Percentiles rank a stretch among this genome's conserved stretches.
Conservation (phyloP, 208 protist species). For the Leishmania major region DNA sequence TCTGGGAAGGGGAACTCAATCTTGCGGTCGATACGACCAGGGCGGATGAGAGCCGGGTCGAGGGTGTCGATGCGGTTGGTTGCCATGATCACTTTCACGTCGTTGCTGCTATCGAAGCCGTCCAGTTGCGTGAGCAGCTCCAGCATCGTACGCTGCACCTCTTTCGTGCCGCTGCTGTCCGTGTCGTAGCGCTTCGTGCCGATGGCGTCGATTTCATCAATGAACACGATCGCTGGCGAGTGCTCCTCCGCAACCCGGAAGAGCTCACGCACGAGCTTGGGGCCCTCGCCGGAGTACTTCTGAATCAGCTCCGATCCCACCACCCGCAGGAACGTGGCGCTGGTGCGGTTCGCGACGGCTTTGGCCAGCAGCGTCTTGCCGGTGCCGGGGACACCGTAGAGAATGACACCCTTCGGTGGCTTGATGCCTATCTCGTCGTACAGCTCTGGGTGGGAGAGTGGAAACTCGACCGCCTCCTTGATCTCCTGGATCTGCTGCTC, state of each 20-base stretch:
- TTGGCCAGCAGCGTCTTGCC: conserved; percentile 99
- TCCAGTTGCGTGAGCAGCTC: conserved; percentile 99
- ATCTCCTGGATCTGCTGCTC: conserved; percentile 99
- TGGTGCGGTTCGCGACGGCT: conserved; percentile 99
- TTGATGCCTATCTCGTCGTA: conserved; percentile 99
- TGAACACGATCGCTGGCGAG: conserved; percentile 99
- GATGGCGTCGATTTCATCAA: conserved; percentile 99
- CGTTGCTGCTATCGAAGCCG: conserved; percentile 99
- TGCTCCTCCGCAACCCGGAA: conserved; percentile 99
- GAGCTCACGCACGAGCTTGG: conserved; percentile 99
- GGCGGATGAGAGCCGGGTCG: conserved; percentile 99
- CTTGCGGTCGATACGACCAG: conserved; percentile 99
- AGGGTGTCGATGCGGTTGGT: conserved; percentile 99
- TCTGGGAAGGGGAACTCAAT: conserved; percentile 99
- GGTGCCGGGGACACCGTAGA: conserved; percentile 99
- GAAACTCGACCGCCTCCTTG: conserved; percentile 99
- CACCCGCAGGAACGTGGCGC: conserved; percentile 99
- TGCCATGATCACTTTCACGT: conserved; percentile 99
- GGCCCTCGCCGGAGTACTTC: conserved; percentile 99
- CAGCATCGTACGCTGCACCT: conserved; percentile 99
- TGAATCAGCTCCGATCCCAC: conserved; percentile 99
- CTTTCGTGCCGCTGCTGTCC: conserved; percentile 97
- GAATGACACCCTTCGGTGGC: conserved; percentile 99
- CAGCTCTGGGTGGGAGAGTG: conserved; percentile 99
- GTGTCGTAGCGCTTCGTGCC: conserved; percentile 99